Evolutionary conservation across 129 eudicot species (phyloP).

Genomic region (sunflower (Helianthus annuus)): HanXRQr2.0-SUNRISE NC_035447.2:35867933-35868432

Average conservation of each 20-base stretch:
- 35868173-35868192: conserved; percentile 89
- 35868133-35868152: conserved; percentile 85
- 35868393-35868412: background rate
- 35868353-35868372: conserved; percentile 6
- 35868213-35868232: conserved; percentile 9
- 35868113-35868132: conserved; percentile 92
- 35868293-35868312: conserved; percentile 16
- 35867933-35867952: background rate
- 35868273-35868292: conserved; percentile 1
- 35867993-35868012: too few relatives aligned
- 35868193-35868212: conserved; percentile 24
- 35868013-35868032: background rate
- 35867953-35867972: background rate
- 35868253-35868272: conserved; percentile 1
- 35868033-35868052: conserved; percentile 4
- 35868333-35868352: background rate
- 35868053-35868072: conserved; percentile 23
- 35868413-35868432: background rate
- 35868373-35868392: background rate
- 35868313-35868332: background rate
- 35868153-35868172: conserved; percentile 95
- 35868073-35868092: conserved; percentile 70
- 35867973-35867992: too few relatives aligned
- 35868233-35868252: conserved; percentile 6
- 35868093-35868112: conserved; percentile 96